Conservation (phyloP, 768 basidiomycete genomes). For the Serendipita sp. region DNA sequence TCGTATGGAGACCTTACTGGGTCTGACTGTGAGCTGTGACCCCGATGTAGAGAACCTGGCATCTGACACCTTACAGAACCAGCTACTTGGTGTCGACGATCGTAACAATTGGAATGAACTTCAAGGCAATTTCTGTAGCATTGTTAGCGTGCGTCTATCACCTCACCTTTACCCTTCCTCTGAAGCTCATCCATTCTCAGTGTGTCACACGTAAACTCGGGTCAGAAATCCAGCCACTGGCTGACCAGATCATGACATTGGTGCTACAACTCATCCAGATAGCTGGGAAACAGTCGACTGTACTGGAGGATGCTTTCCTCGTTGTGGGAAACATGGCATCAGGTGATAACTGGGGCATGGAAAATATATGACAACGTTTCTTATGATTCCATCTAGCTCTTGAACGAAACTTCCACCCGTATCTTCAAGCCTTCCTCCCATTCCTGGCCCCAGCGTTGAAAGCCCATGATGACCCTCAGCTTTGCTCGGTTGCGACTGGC, state of each 20-base stretch:
- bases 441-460: constrained; percentile 81
- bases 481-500: constrained; percentile 91
- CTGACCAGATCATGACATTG: constrained; percentile 91
- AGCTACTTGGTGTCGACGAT: constrained; percentile 89
- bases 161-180: not conserved
- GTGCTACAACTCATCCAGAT: constrained; percentile 70
- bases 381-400: constrained; percentile 33
- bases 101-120: constrained; percentile 98
- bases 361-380: constrained; percentile 12
- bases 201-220: constrained; percentile 74
- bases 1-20: constrained; percentile 78
- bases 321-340: constrained; percentile 78
- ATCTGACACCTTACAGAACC: constrained; percentile 37
- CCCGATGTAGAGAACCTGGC: not conserved
- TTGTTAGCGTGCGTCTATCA: constrained; percentile 52
- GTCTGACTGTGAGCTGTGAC: constrained; percentile 47
- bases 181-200: constrained; percentile 24
- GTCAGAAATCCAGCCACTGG: constrained; percentile 68
- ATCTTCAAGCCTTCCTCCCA: constrained; percentile 72
- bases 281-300: constrained; percentile 83
- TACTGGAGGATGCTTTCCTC: constrained; percentile 93
- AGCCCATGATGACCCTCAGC: constrained; percentile 85
- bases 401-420: constrained; percentile 62
- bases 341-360: constrained; percentile 26
- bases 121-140: constrained; percentile 86